Evolutionary conservation across 1,284 basidiomycete genomes (phyloP).

Genomic region (Volvariella surrecta): DNA sequence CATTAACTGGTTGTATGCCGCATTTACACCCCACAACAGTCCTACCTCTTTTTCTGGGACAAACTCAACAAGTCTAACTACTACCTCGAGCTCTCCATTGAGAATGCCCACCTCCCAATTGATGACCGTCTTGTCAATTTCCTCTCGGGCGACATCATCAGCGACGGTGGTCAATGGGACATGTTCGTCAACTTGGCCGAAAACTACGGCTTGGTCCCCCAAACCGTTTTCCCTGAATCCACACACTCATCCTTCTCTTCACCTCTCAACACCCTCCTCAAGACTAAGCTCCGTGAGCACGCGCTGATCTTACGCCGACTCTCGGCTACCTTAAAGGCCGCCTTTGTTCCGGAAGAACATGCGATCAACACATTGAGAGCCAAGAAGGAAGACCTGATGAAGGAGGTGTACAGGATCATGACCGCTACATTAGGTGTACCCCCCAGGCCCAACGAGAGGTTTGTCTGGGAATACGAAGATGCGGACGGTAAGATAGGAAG

Average conservation of each 20-base stretch:
- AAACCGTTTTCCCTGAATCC: conserved; percentile 80
- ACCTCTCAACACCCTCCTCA: conserved; percentile 74
- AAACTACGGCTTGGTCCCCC: conserved; percentile 82
- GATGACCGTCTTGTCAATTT: conserved; percentile 79
- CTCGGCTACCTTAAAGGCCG: conserved; percentile 38
- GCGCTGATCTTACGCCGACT: conserved; percentile 74
- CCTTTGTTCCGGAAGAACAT: conserved; percentile 35
- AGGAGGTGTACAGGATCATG: conserved; percentile 83
- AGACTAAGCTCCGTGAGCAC: conserved; percentile 88
- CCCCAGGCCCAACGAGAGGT: conserved; percentile 59
- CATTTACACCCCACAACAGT: conserved; percentile 29
- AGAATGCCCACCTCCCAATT: conserved; percentile 73
- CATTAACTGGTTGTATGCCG: conserved; percentile 8
- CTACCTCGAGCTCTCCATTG: conserved; percentile 84
- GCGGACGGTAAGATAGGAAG: conserved; percentile 68
- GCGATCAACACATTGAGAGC: conserved; percentile 48
- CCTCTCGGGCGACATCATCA: conserved; percentile 73
- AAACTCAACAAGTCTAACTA: conserved; percentile 95
- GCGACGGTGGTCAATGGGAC: conserved; percentile 93
- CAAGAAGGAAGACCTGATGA: conserved; percentile 80
- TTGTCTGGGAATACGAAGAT: conserved; percentile 88
- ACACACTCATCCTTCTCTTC: conserved; percentile 71
- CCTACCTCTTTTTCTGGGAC: conserved; percentile 91
- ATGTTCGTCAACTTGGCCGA: conserved; percentile 86
- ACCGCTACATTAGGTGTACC: conserved; percentile 82